Base-by-base conservation (phyloP, 2,329 filamentous ascomycete species). In the Teratosphaeria destructans region DNA sequence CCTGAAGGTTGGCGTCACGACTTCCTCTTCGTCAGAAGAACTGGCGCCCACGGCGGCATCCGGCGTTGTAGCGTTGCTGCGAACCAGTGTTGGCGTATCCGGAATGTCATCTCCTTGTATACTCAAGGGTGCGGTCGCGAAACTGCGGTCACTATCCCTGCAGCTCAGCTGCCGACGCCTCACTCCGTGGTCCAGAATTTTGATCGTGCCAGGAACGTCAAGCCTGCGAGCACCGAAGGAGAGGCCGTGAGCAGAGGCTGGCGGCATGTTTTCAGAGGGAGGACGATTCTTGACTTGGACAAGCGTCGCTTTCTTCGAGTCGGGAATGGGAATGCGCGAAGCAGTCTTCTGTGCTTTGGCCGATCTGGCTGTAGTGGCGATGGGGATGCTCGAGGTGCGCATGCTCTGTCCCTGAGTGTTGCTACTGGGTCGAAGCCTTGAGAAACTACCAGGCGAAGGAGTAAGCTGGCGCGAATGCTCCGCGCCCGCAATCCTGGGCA, bases 301-400 rank as follows among this genome's bases (percentile, higher is more conserved):
- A 14, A 67, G 55, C 11, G 62, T 69, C 5, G 62, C 65, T 54
- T 65, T 67, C 57, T 63, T 68, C 23, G 63, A 56, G 57, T 64
- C 65, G 3, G 64, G 61, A 52, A 68, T 61, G n/a, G 68, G 68
- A 35, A 71, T 67, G 39, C 67, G 66, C 35, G 67, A 70, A 10
- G 66, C 66, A 12, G 65, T 68, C 43, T 62, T 64, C 47, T 59
- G 47, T 10, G 47, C 34, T 47, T 47, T 60, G n/a, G 43, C 27
- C 23, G 8, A 12, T 8, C 8, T 54, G 11, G 52, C 26, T 16
- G 56, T 16, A n/a, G 35, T 35, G 26, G 49, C 43, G 26, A 19
- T 16, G 19, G 52, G 55, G 7, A 8, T 34, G n/a, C 26, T 59
- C 49, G 43, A 54, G 37, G 49, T 52, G 55, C 53, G 54, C 19